phyloP scores from a whole-genome alignment of 2,329 filamentous ascomycete species.

The Aureobasidium sp. region DNA sequence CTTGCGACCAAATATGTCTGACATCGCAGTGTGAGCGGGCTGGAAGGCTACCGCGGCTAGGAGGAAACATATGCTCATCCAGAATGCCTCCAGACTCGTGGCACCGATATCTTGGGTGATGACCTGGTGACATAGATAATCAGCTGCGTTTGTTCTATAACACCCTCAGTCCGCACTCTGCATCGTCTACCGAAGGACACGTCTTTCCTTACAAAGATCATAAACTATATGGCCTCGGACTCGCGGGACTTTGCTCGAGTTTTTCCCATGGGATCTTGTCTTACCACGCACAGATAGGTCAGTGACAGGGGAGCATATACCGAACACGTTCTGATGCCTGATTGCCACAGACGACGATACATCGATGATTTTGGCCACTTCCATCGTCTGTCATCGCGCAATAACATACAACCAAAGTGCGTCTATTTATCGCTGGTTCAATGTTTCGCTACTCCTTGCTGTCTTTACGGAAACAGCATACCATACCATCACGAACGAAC shows the following conservation, averaged over 20 bases:
- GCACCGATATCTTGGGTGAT: no score
- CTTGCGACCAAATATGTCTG: no score
- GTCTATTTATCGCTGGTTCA: background rate
- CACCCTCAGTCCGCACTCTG: background rate
- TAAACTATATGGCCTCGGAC: background rate
- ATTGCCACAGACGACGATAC: background rate
- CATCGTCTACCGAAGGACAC: background rate
- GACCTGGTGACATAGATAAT: background rate
- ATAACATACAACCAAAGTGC: background rate
- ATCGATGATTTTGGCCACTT: background rate
- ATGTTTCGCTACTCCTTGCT: background rate
- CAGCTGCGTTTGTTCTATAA: background rate
- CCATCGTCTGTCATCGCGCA: background rate
- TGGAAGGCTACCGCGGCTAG: no score
- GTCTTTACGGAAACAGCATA: background rate
- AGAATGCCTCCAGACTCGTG: no score
- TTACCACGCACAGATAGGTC: background rate
- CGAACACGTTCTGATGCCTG: background rate
- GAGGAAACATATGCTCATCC: no score
- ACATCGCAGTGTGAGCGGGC: no score
- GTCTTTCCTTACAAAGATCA: background rate
- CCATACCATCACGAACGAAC: background rate
- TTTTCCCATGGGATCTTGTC: background rate
- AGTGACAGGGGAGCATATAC: no score
- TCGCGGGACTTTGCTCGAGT: background rate